Evolutionary conservation across 2,329 filamentous ascomycete genomes (phyloP), one percentile per base, ranked within the genome.

Genomic region (Xylaria multiplex): DNA sequence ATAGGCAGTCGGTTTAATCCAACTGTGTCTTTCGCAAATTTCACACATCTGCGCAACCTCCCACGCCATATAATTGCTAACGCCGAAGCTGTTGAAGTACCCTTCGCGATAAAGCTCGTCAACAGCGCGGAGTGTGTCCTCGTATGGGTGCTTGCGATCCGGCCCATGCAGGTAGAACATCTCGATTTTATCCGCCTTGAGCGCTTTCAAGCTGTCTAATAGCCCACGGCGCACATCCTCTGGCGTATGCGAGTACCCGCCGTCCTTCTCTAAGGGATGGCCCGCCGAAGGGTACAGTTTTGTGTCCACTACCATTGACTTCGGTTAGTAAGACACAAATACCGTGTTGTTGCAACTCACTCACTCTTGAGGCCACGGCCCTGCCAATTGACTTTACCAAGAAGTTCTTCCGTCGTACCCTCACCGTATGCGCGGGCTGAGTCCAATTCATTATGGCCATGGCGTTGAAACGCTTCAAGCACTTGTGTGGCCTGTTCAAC

Each of bases 351-450:
- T 16, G 6, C 6, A 7, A 1, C 14, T 27, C 8, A 22, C 62
- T 54, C 9, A 64, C 62, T 64, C 16, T 74, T 59, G 22, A 84
- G 70, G 19, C 77, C 77, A n/a, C 80, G 76, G 6, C 73, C 58
- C 53, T 79, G 68, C 78, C 79, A 81, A 27, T 78, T 68, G 11
- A 79, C 69, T 13, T 75, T 70, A 6, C 78, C 82, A 1, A 87
- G 79, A 50, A 80, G 79, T 58, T 81, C 76, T 72, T 93, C 91
- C 59, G 91, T 89, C 57, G 85, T 81, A 55, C 90, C 90, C 35
- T 79, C 84, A 49, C 90, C 82, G 69, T 93, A 93, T 3, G 84
- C 76, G 14, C 90, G 84, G 0, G 90, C 90, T 0, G 90, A 92
- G 75, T 70, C 67, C 58, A 93, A 77, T 72, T 93, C 90, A 72